A percentile compares a stretch with the other conserved stretches of the same genome.
phyloP scores from a whole-genome alignment of 2,329 filamentous ascomycete species.

The Didymella pinodella region DNA sequence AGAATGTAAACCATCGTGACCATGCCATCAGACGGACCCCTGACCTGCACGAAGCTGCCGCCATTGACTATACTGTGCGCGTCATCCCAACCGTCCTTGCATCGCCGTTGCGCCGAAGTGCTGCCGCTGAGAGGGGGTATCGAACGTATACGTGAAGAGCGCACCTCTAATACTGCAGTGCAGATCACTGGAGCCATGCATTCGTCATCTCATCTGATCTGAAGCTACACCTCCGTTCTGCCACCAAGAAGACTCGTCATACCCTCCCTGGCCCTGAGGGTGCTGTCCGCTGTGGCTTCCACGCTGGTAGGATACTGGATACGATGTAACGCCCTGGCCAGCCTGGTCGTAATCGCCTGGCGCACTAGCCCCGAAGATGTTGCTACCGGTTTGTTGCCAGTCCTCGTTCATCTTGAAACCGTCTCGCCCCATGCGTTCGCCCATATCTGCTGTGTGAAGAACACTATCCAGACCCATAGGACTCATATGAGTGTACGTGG shows the following conservation, averaged over 20 bases:
- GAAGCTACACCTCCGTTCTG: slow-evolving; percentile 6
- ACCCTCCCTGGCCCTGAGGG: slow-evolving; percentile 11
- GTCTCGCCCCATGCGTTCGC: slow-evolving; percentile 44
- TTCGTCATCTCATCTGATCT: slow-evolving; percentile 14
- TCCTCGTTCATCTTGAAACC: slow-evolving; percentile 47
- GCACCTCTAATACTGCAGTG: background rate
- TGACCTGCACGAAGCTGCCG: background rate
- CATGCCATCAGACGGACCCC: background rate
- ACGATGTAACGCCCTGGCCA: slow-evolving; percentile 3
- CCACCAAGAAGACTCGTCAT: slow-evolving; percentile 18
- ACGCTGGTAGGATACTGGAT: slow-evolving; percentile 17
- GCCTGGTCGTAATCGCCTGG: slow-evolving; percentile 3
- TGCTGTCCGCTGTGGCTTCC: slow-evolving; percentile 9
- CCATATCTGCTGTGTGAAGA: slow-evolving; percentile 38
- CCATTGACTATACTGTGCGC: background rate
- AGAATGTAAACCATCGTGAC: background rate
- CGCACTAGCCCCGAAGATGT: slow-evolving; percentile 20
- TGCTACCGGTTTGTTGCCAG: slow-evolving; percentile 30
- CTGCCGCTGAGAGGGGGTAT: slow-evolving; percentile 12
- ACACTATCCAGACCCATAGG: slow-evolving; percentile 50
- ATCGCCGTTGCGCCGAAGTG: slow-evolving; percentile 5
- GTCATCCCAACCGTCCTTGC: background rate
- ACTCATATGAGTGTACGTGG: slow-evolving; percentile 35
- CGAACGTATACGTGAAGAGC: slow-evolving; percentile 5
- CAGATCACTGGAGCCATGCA: background rate